A percentile compares a stretch with the other conserved stretches of the same genome.
Evolutionary conservation across 2,329 filamentous ascomycete genomes (phyloP).

Genomic region (Penicillium janthinellum): DNA sequence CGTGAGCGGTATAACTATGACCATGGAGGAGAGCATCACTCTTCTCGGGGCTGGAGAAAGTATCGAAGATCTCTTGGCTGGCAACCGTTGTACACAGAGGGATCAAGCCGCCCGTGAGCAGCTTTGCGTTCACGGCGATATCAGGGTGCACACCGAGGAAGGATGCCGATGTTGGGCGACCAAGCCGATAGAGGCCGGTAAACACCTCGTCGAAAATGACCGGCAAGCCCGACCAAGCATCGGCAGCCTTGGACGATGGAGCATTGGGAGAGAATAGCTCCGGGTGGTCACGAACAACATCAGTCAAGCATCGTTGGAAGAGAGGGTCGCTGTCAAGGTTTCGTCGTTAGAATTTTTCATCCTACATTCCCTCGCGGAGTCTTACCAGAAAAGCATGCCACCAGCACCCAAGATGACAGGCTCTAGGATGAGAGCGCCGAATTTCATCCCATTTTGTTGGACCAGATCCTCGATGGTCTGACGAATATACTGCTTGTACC

Average conservation of each 20-base stretch:
- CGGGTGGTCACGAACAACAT: constrained; percentile 63
- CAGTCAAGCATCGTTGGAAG: constrained; percentile 72
- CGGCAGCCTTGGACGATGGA: constrained; percentile 15
- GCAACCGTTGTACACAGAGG: constrained; percentile 77
- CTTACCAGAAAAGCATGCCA: constrained; percentile 78
- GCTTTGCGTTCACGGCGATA: constrained; percentile 78
- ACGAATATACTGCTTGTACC: constrained; percentile 64
- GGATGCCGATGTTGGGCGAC: constrained; percentile 68
- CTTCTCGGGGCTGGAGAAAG: constrained; percentile 72
- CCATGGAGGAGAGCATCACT: constrained; percentile 78
- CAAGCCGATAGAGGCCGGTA: constrained; percentile 80
- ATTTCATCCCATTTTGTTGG: constrained; percentile 60
- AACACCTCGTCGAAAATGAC: constrained; percentile 87
- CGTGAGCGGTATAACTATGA: constrained; percentile 84
- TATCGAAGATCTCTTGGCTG: constrained; percentile 70
- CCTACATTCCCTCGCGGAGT: constrained; percentile 9
- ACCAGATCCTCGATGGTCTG: constrained; percentile 57
- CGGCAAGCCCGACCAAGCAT: constrained; percentile 71
- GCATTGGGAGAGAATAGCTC: constrained; percentile 53
- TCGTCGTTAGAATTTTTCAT: background rate
- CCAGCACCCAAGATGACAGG: constrained; percentile 79
- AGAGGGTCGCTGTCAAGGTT: constrained; percentile 67
- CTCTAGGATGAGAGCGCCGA: constrained; percentile 78
- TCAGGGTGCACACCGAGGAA: constrained; percentile 71
- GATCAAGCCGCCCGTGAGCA: constrained; percentile 77